Evolutionary conservation across 768 basidiomycete genomes (phyloP).

Genomic region (Cubamyces lactineus): DNA sequence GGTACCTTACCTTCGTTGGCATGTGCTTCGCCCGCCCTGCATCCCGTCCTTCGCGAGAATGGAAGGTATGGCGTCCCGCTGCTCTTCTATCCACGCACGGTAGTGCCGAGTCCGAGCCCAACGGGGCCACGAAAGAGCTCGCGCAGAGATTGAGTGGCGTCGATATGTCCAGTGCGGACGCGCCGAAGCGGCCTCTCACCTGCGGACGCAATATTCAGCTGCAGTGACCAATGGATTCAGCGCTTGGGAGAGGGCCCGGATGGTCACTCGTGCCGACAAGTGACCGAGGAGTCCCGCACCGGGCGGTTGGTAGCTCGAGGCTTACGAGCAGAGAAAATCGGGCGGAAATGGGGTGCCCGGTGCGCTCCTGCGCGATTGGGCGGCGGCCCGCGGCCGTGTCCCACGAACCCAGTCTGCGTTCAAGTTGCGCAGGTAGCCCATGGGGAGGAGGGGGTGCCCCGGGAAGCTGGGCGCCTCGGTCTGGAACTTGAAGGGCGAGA

Average conservation of each 20-base stretch:
- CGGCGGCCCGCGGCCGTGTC: not conserved
- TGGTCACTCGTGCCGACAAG: conserved; percentile 10
- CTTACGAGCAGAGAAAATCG: conserved; percentile 1
- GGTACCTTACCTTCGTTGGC: conserved; percentile 16
- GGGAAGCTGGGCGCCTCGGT: conserved; percentile 4
- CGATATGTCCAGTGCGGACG: not conserved
- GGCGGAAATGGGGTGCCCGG: conserved; percentile 5
- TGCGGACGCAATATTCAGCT: not conserved
- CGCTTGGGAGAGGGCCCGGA: not conserved
- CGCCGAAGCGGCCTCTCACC: not conserved
- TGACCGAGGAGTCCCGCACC: conserved; percentile 18
- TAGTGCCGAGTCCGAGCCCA: not conserved
- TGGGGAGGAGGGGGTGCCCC: too few relatives aligned
- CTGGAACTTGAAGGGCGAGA: conserved; percentile 9
- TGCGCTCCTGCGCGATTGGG: conserved; percentile 17
- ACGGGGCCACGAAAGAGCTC: too few relatives aligned
- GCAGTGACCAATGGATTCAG: conserved; percentile 1
- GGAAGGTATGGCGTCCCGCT: conserved; percentile 10
- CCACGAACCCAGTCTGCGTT: not conserved
- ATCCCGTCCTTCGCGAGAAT: conserved; percentile 16
- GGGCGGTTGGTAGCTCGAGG: conserved; percentile 22
- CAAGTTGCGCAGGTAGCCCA: too few relatives aligned
- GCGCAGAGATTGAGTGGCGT: conserved; percentile 11
- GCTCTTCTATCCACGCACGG: not conserved
- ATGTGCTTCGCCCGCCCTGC: conserved; percentile 8